Conservation (phyloP, 2,329 filamentous ascomycete genomes). For the Paraphaeosphaeria minitans region DNA sequence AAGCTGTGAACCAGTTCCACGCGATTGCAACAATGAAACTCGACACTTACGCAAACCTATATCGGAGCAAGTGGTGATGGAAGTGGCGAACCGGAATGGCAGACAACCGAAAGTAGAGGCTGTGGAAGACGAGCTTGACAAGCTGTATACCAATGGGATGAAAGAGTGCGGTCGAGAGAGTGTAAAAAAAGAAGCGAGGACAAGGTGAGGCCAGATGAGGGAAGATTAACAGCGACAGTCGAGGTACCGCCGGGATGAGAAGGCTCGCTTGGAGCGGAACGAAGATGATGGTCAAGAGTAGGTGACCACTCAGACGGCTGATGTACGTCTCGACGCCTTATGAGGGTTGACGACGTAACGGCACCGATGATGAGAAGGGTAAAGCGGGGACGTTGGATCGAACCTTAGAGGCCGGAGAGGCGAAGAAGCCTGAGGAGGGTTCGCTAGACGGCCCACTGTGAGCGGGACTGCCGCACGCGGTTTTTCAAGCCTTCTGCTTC, state of each 20-base stretch:
- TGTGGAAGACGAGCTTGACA: constrained; percentile 25
- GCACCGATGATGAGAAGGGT: constrained; percentile 32
- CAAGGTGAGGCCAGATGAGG: constrained; percentile 32
- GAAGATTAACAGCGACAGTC: constrained; percentile 42
- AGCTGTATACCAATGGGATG: constrained; percentile 40
- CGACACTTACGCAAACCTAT: constrained; percentile 44
- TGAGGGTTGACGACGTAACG: constrained; percentile 39
- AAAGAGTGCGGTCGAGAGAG: constrained; percentile 33
- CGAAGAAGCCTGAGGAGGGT: constrained; percentile 27
- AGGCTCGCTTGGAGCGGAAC: constrained; percentile 46
- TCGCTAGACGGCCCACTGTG: constrained; percentile 28
- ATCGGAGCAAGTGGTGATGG: constrained; percentile 28
- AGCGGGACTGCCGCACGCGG: constrained; percentile 41
- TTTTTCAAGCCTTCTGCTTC: constrained; percentile 38
- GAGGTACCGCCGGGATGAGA: constrained; percentile 33
- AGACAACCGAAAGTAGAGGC: constrained; percentile 35
- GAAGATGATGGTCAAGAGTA: constrained; percentile 43
- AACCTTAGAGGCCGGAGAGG: constrained; percentile 30
- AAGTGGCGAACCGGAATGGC: constrained; percentile 42
- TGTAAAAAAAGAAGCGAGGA: constrained; percentile 46
- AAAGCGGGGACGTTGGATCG: constrained; percentile 31
- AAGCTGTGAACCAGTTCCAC: constrained; percentile 13
- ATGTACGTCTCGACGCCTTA: constrained; percentile 38
- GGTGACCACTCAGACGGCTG: constrained; percentile 41
- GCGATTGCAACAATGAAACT: constrained; percentile 17